phyloP scores from a whole-genome alignment of 2,329 filamentous ascomycete species.

The Clathrospora elynae region DNA sequence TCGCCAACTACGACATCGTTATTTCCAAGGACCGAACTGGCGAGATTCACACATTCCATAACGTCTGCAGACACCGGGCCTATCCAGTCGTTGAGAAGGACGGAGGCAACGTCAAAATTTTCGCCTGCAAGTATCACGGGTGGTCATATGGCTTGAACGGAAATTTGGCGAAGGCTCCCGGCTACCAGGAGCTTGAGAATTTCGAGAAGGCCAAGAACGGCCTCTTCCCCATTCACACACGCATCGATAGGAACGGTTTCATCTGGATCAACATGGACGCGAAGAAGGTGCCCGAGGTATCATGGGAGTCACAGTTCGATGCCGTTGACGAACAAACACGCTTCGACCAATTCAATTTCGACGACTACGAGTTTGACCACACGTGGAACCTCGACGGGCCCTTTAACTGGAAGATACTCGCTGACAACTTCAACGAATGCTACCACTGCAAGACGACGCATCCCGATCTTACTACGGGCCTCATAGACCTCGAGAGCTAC shows the following conservation, averaged over 20 bases:
- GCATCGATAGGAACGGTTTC: conserved; percentile 42
- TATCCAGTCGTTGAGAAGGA: conserved; percentile 50
- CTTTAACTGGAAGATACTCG: conserved; percentile 44
- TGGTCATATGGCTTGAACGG: conserved; percentile 55
- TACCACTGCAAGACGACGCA: conserved; percentile 67
- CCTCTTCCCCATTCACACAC: conserved; percentile 43
- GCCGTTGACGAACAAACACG: conserved; percentile 43
- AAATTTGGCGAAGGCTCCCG: conserved; percentile 52
- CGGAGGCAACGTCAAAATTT: conserved; percentile 46
- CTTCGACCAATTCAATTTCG: conserved; percentile 41
- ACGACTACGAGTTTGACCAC: conserved; percentile 56
- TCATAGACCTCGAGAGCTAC: conserved; percentile 64
- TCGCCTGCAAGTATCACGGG: conserved; percentile 55
- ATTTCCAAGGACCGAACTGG: conserved; percentile 48
- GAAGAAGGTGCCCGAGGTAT: conserved; percentile 36
- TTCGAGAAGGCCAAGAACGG: conserved; percentile 50
- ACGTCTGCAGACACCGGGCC: conserved; percentile 54
- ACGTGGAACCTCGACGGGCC: conserved; percentile 40
- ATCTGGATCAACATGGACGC: conserved; percentile 48
- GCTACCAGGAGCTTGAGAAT: conserved; percentile 48
- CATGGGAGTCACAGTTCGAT: conserved; percentile 40
- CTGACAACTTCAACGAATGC: conserved; percentile 70
- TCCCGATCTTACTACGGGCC: conserved; percentile 59
- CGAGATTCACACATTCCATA: conserved; percentile 51
- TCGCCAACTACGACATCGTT: conserved; percentile 51